phyloP scores from a whole-genome alignment of 2,329 filamentous ascomycete species.

The Fusarium napiforme region DNA sequence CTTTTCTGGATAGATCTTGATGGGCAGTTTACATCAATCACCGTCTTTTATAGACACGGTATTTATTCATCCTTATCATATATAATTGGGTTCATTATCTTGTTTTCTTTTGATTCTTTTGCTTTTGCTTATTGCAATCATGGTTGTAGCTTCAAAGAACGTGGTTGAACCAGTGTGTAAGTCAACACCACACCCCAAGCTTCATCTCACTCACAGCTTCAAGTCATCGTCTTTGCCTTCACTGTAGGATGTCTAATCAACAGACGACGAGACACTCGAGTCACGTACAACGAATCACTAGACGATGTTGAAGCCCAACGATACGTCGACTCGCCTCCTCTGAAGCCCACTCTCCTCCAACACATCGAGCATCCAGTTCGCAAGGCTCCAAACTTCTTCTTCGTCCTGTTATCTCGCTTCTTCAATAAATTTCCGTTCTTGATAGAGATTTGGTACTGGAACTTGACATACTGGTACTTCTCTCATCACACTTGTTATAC shows the following conservation, averaged over 20 bases:
- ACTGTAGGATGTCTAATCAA: slow-evolving; percentile 43
- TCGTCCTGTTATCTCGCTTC: slow-evolving; percentile 45
- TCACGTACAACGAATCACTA: background rate
- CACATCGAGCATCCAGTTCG: slow-evolving; percentile 16
- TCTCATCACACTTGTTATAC: background rate
- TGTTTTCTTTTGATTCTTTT: no score
- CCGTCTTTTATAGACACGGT: background rate
- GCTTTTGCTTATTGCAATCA: background rate
- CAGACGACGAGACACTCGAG: slow-evolving; percentile 18
- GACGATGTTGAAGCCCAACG: slow-evolving; percentile 35
- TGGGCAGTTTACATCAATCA: background rate
- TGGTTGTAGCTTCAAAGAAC: slow-evolving; percentile 12
- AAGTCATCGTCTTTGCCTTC: slow-evolving; percentile 40
- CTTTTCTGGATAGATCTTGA: background rate
- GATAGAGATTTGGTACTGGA: slow-evolving; percentile 53
- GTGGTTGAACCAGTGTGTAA: slow-evolving; percentile 32
- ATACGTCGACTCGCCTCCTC: slow-evolving; percentile 34
- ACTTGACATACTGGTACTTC: slow-evolving; percentile 49
- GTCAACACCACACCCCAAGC: background rate
- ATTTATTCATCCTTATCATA: background rate
- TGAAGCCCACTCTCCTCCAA: slow-evolving; percentile 34
- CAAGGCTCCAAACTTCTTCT: slow-evolving; percentile 40
- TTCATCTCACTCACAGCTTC: background rate
- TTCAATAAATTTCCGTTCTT: slow-evolving; percentile 48
- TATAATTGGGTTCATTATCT: background rate